Base-by-base conservation (phyloP, 306 rosid species). In the Dryas octopetala region DNA sequence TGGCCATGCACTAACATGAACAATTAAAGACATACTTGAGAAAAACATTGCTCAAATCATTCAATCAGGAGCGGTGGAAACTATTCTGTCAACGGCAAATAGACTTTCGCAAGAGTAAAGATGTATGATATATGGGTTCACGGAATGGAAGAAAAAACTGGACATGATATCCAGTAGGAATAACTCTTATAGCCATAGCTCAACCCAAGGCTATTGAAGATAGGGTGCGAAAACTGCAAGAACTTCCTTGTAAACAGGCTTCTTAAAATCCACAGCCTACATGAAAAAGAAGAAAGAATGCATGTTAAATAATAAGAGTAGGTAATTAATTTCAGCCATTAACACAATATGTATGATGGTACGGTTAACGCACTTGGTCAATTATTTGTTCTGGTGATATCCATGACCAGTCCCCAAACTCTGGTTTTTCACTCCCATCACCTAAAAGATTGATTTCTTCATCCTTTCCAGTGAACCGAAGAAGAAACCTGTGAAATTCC, bases 321-420 rank as follows among this genome's bases (percentile, higher is more conserved):
- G 5, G 7, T 19, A 59, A 14, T 6, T 9, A 59, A 14, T 6
- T 9, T n/a, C 1, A 32, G 13, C n/a, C 23, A 28, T 70, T 73
- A 17, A 58, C 49, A 75, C 40, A 62, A 64, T 67, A 26, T 15
- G 59, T 64, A 63, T 12, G 48, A 63, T 12, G 48, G 60, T 59
- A 69, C 61, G 10, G 74, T 70, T 58, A 76, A 86, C 98, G 55
- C 75, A 95, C 98, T 32, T 43, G 86, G 70, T 91, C 91, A 65
- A 85, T 58, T 51, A 87, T 14, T 81, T 90, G 78, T 68, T 91
- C 90, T 0, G 96, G 80, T 45, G 96, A 75, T 62, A 89, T 74
- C 98, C 98, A 95, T 43, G 91, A 83, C 98, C 97, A 95, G 61
- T 95, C 81, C 14, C 98, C 98, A 75, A 95, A 95, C 90, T 91